Conservation (phyloP, 495 filamentous ascomycete genomes). For the Xylaria grammica region DNA sequence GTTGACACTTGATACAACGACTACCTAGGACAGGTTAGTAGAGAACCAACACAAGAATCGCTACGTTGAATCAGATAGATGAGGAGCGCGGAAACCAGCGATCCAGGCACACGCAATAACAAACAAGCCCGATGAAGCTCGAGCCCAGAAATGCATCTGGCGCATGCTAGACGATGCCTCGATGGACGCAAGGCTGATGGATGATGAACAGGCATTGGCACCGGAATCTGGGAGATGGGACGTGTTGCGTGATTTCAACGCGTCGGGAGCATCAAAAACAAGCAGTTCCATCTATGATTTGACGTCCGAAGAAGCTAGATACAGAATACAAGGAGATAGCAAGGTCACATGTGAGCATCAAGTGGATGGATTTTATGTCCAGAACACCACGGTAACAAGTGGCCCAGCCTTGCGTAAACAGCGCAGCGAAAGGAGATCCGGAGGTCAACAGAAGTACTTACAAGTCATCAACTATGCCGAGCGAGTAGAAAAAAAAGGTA, state of each 20-base stretch:
- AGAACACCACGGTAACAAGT: conserved; percentile 34
- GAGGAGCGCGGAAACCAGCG: conserved; percentile 43
- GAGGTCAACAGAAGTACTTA: conserved; percentile 36
- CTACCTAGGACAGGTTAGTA: conserved; percentile 55
- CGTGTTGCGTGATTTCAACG: conserved; percentile 25
- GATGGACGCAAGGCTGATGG: conserved; percentile 52
- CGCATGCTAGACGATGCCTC: conserved; percentile 50
- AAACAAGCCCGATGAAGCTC: conserved; percentile 34
- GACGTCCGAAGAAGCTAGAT: conserved; percentile 37
- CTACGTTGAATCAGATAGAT: conserved; percentile 28
- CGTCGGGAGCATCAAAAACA: conserved; percentile 37
- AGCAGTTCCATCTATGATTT: conserved; percentile 40
- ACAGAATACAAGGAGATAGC: conserved; percentile 34
- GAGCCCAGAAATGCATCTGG: conserved; percentile 43
- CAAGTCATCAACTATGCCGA: conserved; percentile 37
- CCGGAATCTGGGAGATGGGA: conserved; percentile 29
- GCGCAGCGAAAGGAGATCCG: conserved; percentile 18
- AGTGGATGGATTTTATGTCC: conserved; percentile 49
- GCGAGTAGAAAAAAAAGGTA: conserved; percentile 22
- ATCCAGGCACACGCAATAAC: conserved; percentile 40
- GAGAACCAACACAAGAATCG: conserved; percentile 28
- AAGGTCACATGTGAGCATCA: conserved; percentile 46
- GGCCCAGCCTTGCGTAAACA: conserved; percentile 37
- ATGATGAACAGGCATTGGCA: conserved; percentile 49
- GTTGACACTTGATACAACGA: conserved; percentile 45